phyloP scores from a whole-genome alignment of 805 yeast genomes.

The Starmerella geochares region DNA sequence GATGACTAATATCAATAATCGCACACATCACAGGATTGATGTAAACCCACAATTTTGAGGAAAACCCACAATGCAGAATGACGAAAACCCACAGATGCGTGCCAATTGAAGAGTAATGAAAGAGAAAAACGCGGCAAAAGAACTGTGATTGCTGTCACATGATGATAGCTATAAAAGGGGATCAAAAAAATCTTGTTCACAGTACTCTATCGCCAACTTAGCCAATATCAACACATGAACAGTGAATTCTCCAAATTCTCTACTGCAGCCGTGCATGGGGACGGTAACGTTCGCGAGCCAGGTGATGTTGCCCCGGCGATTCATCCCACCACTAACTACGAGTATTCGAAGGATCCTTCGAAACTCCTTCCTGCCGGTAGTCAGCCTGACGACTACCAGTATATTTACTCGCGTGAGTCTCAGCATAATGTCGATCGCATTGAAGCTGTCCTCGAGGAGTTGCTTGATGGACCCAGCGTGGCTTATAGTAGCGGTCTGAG shows the following conservation, averaged over 20 bases:
- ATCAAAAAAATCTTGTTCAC: neutral
- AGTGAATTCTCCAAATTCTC: neutral
- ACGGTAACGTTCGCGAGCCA: neutral
- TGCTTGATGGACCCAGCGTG: conserved; percentile 58
- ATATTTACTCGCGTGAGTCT: conserved; percentile 55
- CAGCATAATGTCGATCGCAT: conserved; percentile 63
- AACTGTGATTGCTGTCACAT: neutral
- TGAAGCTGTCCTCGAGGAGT: conserved; percentile 50
- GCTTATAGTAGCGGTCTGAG: conserved; percentile 68
- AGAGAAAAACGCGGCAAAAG: neutral
- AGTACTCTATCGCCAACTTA: too few species aligned
- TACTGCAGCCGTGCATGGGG: neutral
- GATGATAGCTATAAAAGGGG: neutral
- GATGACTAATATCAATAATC: too few species aligned
- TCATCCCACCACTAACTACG: conserved; percentile 67
- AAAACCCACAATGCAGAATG: neutral
- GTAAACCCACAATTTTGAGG: neutral
- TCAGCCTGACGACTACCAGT: conserved; percentile 21
- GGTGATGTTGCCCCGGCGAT: conserved; percentile 57
- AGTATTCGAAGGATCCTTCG: conserved; percentile 38
- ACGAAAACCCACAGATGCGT: neutral
- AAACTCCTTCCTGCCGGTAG: neutral
- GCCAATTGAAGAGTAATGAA: neutral
- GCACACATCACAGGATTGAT: neutral
- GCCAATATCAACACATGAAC: too few species aligned